Base-by-base conservation (phyloP, 192 early-diverging fungal genomes). In the Helicostylum pulchrum region DNA sequence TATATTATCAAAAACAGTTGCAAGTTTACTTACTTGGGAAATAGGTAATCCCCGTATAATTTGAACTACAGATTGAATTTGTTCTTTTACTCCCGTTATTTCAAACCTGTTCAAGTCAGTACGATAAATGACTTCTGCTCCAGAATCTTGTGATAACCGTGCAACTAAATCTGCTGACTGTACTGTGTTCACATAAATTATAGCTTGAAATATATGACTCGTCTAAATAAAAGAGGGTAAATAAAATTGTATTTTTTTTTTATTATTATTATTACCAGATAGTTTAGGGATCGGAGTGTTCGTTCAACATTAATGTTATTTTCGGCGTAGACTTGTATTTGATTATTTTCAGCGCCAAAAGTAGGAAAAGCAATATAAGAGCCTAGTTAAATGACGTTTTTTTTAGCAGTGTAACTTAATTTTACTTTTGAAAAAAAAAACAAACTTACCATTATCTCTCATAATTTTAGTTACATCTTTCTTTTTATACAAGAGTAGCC, bases 391-490 rank as follows among this genome's bases (percentile, higher is more conserved):
- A 26, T 26, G 26, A 26, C 26, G 26, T 26, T 26, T 26, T 26
- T 26, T 26, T 26, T 26, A 26, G 26, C 2, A 26, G 26, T 26
- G 26, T 26, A 26, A 26, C 26, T n/a, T n/a, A n/a, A n/a, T n/a
- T n/a, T n/a, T n/a, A n/a, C n/a, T n/a, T n/a, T n/a, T n/a, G n/a
- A n/a, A n/a, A n/a, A n/a, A n/a, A n/a, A n/a, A n/a, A n/a, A n/a
- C n/a, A n/a, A n/a, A n/a, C n/a, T 42, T 77, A 20, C 80, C 88
- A 71, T 91, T 91, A 63, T 91, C 88, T 21, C 66, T 68, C 85
- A 88, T 87, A 44, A 89, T 87, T 44, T 83, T 77, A 11, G 70
- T 62, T 34, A 91, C 48, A 21, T 77, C 70, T 20, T 85, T 78
- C 11, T 78, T 78, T 43, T 82, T 59, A 54, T 78, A 77, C 20